Conservation (phyloP, 2,329 filamentous ascomycete genomes). For the Penicillium aurantiogriseum region DNA sequence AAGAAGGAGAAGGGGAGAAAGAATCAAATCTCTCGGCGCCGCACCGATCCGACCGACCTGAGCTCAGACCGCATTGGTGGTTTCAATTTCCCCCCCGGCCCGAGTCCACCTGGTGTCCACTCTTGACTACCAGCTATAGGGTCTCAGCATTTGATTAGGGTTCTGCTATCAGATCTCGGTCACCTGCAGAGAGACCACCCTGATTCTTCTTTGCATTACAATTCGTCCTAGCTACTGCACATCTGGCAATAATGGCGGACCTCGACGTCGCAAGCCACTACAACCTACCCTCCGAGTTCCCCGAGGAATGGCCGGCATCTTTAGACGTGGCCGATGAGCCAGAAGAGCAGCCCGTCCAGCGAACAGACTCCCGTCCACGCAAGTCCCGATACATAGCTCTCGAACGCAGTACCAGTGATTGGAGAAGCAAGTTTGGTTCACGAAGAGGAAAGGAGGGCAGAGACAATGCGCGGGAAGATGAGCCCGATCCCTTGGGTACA, state of each 20-base stretch:
- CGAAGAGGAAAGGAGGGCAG: conserved; percentile 67
- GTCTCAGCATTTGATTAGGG: conserved; percentile 1
- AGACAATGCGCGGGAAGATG: conserved; percentile 84
- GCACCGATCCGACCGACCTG: conserved; percentile 23
- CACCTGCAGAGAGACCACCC: conserved; percentile 4
- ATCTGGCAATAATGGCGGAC: conserved; percentile 57
- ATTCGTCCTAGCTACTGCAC: conserved; percentile 12
- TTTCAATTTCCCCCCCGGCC: conserved; percentile 20
- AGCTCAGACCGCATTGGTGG: conserved; percentile 25
- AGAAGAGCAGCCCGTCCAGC: conserved; percentile 52
- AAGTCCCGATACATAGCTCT: conserved; percentile 83
- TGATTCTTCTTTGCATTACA: conserved; percentile 2
- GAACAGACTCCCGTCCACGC: conserved; percentile 51
- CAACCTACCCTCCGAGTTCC: conserved; percentile 74
- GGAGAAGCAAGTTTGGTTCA: conserved; percentile 66
- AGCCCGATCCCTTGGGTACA: conserved; percentile 86
- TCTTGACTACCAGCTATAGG: conserved; percentile 7
- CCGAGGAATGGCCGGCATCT: conserved; percentile 81
- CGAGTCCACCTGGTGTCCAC: conserved; percentile 20
- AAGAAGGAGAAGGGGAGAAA: conserved; percentile 18
- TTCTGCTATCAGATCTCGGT: conserved; percentile 3
- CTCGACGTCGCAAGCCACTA: conserved; percentile 87
- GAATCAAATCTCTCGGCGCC: conserved; percentile 28
- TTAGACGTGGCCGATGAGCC: conserved; percentile 70
- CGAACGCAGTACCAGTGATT: conserved; percentile 69